Evolutionary conservation across 129 eudicot species (phyloP).

Genomic region (Escallonia herrerae): DNA sequence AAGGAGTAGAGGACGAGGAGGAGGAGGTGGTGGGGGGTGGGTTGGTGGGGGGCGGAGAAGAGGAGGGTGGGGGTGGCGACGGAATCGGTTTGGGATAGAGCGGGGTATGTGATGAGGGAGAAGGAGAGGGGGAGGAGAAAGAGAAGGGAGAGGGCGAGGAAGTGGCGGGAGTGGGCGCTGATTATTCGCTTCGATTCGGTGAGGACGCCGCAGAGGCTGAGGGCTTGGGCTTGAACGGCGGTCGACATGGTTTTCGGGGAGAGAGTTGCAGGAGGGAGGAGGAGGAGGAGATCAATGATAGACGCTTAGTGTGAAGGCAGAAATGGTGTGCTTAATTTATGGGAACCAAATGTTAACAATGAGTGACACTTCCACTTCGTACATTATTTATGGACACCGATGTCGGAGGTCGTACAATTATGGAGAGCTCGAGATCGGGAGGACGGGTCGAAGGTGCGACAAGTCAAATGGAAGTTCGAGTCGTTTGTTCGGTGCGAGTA

Average conservation of each 20-base stretch:
- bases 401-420: neutral
- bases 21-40: conserved; percentile 12
- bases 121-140: conserved; percentile 69
- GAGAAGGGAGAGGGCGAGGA: conserved; percentile 66
- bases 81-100: conserved; percentile 4
- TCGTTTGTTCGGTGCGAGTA: too few relatives aligned
- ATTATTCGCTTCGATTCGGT: conserved; percentile 49
- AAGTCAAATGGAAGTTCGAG: too few relatives aligned
- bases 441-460: too few relatives aligned
- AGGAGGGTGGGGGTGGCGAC: conserved; percentile 3
- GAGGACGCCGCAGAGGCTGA: conserved; percentile 45
- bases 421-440: neutral
- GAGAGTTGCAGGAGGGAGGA: neutral
- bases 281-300: neutral
- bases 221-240: conserved; percentile 24
- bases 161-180: conserved; percentile 71
- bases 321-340: too few relatives aligned
- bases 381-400: neutral
- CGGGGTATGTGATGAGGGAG: conserved; percentile 40
- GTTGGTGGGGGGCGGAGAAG: conserved; percentile 7
- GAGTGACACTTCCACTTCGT: too few relatives aligned
- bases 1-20: conserved; percentile 26
- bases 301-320: too few relatives aligned
- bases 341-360: too few relatives aligned
- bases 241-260: conserved; percentile 1